phyloP scores from a whole-genome alignment of 2,329 filamentous ascomycete genomes.

The Microcyclosporella mali region DNA sequence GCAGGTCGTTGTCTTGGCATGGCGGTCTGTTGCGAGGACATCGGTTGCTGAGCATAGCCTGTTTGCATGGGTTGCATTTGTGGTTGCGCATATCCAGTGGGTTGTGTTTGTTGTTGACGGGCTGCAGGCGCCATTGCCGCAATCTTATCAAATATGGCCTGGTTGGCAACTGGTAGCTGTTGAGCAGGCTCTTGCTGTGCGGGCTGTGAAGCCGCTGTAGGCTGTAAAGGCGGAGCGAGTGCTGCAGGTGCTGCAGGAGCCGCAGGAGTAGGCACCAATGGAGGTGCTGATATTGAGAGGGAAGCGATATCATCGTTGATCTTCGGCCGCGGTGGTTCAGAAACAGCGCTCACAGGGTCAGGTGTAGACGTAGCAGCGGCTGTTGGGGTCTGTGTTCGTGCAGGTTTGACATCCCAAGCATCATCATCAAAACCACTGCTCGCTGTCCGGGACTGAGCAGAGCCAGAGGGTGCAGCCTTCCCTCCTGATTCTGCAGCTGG shows the following conservation, averaged over 20 bases:
- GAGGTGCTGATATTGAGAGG: conserved; percentile 56
- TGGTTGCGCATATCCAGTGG: conserved; percentile 28
- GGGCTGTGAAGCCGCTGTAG: conserved; percentile 36
- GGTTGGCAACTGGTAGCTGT: conserved; percentile 38
- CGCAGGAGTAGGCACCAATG: conserved; percentile 51
- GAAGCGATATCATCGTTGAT: conserved; percentile 66
- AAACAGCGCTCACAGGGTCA: conserved; percentile 32
- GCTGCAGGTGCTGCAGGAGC: conserved; percentile 41
- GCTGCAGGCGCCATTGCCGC: conserved; percentile 28
- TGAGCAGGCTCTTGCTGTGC: conserved; percentile 33
- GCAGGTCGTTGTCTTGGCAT: conserved; percentile 61
- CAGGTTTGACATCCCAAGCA: conserved; percentile 91
- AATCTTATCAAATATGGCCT: conserved; percentile 48
- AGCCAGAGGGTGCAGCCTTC: conserved; percentile 45
- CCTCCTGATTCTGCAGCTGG: conserved; percentile 42
- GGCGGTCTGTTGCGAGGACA: conserved; percentile 35
- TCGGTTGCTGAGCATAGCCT: conserved; percentile 12
- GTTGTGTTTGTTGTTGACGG: conserved; percentile 26
- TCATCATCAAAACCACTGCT: conserved; percentile 80
- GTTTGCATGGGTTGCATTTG: conserved; percentile 21
- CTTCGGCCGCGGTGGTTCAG: conserved; percentile 41
- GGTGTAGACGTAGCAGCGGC: conserved; percentile 33
- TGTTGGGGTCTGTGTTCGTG: conserved; percentile 48
- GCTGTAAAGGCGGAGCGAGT: conserved; percentile 30
- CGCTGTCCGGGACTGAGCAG: conserved; percentile 42